phyloP scores from a whole-genome alignment of 108 stramenopile genomes.

The Pseudonitzschia multiseries region DNA sequence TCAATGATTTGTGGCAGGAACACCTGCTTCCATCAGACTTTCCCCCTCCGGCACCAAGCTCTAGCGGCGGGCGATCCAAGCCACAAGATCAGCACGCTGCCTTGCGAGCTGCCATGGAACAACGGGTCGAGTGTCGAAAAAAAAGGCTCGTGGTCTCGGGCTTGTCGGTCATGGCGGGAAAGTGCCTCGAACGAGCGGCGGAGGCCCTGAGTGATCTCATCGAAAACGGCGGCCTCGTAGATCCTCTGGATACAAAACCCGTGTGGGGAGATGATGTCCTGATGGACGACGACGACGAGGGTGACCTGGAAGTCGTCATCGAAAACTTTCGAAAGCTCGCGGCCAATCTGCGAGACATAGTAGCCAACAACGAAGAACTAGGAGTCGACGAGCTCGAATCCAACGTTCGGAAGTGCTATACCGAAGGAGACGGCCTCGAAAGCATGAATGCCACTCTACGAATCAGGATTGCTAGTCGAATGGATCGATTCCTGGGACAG shows the following conservation, averaged over 20 bases:
- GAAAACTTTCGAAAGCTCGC: conserved; percentile 32
- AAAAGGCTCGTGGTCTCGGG: conserved; percentile 65
- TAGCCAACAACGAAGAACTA: conserved; percentile 46
- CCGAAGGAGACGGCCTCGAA: conserved; percentile 58
- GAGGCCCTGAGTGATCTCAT: conserved; percentile 52
- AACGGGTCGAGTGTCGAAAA: conserved; percentile 57
- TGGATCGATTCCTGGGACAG: conserved; percentile 78
- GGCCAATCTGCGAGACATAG: conserved; percentile 16
- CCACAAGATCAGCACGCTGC: conserved; percentile 9
- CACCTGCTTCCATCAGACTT: conserved; percentile 79
- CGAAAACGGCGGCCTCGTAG: conserved; percentile 65
- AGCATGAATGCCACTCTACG: conserved; percentile 48
- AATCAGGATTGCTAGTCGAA: conserved; percentile 53
- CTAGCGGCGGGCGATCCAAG: conserved; percentile 7
- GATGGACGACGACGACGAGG: conserved; percentile 36
- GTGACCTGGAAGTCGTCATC: conserved; percentile 37
- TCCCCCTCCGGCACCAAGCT: conserved; percentile 35
- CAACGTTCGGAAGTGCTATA: conserved; percentile 66
- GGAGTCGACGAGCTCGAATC: conserved; percentile 61
- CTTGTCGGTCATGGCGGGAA: conserved; percentile 54
- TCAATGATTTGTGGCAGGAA: conserved; percentile 85
- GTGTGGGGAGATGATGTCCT: conserved; percentile 49
- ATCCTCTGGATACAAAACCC: conserved; percentile 59
- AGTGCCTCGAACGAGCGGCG: conserved; percentile 47
- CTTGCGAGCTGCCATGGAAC: conserved; percentile 47